A percentile compares a stretch with the other conserved stretches of the same genome.
phyloP scores from a whole-genome alignment of 345 rosid species.

The Melaleuca quinquenervia region DNA sequence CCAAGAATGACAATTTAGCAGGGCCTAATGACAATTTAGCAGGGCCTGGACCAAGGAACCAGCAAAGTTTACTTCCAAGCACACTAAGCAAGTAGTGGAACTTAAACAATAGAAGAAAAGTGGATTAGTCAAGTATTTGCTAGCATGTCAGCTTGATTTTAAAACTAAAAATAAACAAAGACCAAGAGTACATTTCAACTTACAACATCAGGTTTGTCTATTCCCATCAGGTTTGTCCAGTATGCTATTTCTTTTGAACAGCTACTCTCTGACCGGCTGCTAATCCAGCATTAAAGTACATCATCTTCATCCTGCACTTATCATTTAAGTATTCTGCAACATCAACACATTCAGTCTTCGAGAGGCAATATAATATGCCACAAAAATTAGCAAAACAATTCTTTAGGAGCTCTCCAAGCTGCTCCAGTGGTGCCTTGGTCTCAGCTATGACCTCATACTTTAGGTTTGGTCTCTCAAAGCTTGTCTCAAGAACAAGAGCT shows the following conservation, averaged over 20 bases:
- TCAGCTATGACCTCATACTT: too few relatives aligned
- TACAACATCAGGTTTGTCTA: constrained; percentile 93
- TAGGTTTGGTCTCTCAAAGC: too few relatives aligned
- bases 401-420: constrained; percentile 52
- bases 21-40: too few relatives aligned
- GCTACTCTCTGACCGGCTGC: constrained; percentile 62
- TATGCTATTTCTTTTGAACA: constrained; percentile 75
- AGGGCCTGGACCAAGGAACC: background rate
- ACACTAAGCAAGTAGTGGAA: background rate
- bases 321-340: constrained; percentile 66
- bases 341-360: constrained; percentile 79
- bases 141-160: too few relatives aligned
- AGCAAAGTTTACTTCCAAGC: background rate
- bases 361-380: constrained; percentile 90
- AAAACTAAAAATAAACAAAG: background rate
- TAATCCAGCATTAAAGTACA: constrained; percentile 80
- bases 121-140: background rate
- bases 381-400: constrained; percentile 43
- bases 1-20: too few relatives aligned
- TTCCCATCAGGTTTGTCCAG: constrained; percentile 88
- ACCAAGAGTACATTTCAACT: constrained; percentile 21
- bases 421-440: constrained; percentile 70
- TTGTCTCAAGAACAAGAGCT: too few relatives aligned
- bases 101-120: background rate
- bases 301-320: constrained; percentile 66